Percentiles rank a stretch among this genome's conserved stretches.
Evolutionary conservation across 352 stramenopile species (phyloP).

Genomic region (Phytophthora macrochlamydospora): DNA sequence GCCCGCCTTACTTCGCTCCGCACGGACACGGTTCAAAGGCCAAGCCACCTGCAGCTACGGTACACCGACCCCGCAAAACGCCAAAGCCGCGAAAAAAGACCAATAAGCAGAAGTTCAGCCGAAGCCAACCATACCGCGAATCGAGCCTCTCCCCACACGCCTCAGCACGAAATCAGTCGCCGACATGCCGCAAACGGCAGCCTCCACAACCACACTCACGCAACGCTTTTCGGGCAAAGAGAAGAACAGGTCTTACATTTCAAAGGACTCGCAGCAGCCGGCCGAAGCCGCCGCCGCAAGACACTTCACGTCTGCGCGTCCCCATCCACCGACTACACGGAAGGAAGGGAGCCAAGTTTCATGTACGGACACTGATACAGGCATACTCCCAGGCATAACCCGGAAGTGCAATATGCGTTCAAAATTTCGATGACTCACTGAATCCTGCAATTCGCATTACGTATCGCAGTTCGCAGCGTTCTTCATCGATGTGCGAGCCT

Average conservation of each 20-base stretch:
- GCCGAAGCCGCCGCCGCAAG: background rate
- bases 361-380: conserved; percentile 53
- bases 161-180: background rate
- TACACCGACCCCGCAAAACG: background rate
- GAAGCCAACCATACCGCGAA: background rate
- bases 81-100: background rate
- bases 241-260: background rate
- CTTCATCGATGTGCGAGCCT: conserved; percentile 90
- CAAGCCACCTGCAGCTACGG: background rate
- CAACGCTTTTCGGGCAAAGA: background rate
- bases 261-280: background rate
- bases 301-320: background rate
- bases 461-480: conserved; percentile 91
- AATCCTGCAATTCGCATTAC: conserved; percentile 91
- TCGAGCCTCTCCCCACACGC: background rate
- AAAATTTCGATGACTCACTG: conserved; percentile 92
- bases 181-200: background rate
- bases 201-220: background rate
- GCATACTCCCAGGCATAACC: conserved; percentile 79
- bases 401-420: conserved; percentile 90
- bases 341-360: conserved; percentile 23
- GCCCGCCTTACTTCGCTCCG: background rate
- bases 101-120: background rate
- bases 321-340: conserved; percentile 20
- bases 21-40: background rate